Conservation (phyloP, 441 rosid genomes). For the Erodium trifolium region DNA sequence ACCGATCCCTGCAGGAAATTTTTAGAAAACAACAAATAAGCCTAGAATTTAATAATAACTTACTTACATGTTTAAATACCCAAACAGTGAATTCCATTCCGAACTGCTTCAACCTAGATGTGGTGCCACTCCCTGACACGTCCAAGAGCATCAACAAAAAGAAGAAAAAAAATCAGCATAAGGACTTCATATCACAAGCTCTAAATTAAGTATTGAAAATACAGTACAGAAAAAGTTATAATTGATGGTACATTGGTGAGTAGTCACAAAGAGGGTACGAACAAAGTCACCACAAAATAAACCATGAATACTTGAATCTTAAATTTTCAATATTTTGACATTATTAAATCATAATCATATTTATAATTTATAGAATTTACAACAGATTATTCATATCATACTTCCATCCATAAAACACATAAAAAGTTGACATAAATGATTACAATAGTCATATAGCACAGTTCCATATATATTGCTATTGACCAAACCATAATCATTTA, state of each 20-base stretch:
- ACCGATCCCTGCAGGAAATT: neutral
- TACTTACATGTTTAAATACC: slow-evolving; percentile 95
- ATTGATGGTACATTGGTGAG: neutral
- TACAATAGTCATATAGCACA: neutral
- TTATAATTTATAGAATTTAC: neutral
- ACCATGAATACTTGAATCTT: neutral
- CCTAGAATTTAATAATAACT: slow-evolving; percentile 21
- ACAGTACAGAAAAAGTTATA: neutral
- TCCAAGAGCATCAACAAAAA: slow-evolving; percentile 16
- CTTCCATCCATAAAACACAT: neutral
- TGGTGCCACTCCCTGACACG: slow-evolving; percentile 65
- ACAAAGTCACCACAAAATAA: neutral
- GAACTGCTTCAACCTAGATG: slow-evolving; percentile 85
- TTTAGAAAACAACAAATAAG: slow-evolving; percentile 18
- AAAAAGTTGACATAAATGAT: neutral
- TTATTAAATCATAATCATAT: neutral
- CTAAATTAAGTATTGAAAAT: neutral
- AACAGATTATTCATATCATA: neutral
- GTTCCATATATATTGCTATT: neutral
- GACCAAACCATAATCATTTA: neutral
- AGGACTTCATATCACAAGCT: slow-evolving; percentile 9
- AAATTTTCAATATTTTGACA: slow-evolving; percentile 2
- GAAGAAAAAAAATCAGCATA: slow-evolving; percentile 14
- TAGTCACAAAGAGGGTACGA: no score
- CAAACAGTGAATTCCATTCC: slow-evolving; percentile 99